Percentiles rank a stretch among this genome's conserved stretches.
Conservation (phyloP, 2,329 filamentous ascomycete species). For the Aspergillus chevalieri region DNA sequence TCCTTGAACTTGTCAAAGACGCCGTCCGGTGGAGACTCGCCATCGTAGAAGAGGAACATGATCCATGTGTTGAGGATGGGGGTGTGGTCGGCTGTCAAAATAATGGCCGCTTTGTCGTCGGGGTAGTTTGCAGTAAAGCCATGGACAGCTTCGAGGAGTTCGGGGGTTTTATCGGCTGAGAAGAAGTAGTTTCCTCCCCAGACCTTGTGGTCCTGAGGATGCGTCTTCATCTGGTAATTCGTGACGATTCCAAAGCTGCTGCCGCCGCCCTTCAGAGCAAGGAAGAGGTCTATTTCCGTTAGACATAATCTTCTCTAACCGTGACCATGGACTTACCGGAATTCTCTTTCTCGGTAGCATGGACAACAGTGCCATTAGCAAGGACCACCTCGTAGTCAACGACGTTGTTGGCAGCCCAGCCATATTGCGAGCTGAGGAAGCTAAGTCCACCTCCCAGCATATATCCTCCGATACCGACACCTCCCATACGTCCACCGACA, state of each 20-base stretch:
- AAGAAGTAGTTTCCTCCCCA: constrained; percentile 47
- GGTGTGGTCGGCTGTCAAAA: constrained; percentile 49
- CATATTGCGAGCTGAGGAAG: constrained; percentile 48
- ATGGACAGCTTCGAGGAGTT: constrained; percentile 26
- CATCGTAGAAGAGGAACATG: constrained; percentile 60
- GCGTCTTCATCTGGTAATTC: constrained; percentile 28
- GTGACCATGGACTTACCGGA: constrained; percentile 11
- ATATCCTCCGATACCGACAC: constrained; percentile 44
- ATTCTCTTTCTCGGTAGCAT: constrained; percentile 34
- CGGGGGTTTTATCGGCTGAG: constrained; percentile 29
- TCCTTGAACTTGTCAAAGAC: constrained; percentile 54
- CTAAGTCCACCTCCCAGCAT: constrained; percentile 42
- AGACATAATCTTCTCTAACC: neutral
- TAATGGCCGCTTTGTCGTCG: constrained; percentile 56
- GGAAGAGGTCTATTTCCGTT: constrained; percentile 31
- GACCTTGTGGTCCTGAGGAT: constrained; percentile 29
- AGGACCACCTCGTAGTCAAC: constrained; percentile 44
- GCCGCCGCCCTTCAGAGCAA: constrained; percentile 38
- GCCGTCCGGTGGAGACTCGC: constrained; percentile 44
- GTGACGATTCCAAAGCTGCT: constrained; percentile 44
- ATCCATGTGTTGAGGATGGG: constrained; percentile 50
- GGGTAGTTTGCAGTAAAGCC: constrained; percentile 43
- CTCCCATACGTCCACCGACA: constrained; percentile 44
- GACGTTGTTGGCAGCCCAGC: constrained; percentile 45
- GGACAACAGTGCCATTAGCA: constrained; percentile 42